These are phyloP conservation scores for Trametes elegans DNA, from an alignment of 768 basidiomycete genomes.

Conservation along the genomic window DNA sequence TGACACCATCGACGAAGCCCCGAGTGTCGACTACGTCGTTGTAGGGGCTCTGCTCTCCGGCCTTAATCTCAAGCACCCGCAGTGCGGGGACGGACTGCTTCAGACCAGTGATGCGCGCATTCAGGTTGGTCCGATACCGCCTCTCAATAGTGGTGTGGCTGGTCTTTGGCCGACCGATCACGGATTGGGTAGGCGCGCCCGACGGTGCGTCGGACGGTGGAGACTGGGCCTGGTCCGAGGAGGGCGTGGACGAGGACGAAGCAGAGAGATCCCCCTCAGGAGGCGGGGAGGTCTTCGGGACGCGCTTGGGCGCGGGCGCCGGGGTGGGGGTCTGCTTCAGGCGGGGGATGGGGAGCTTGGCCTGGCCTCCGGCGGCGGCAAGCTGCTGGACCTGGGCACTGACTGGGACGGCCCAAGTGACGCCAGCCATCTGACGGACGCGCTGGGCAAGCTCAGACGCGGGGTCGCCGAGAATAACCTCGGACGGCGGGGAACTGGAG, in stretches of 20 bases:
- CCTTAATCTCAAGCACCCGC: constrained; percentile 67
- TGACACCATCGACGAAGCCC: constrained; percentile 90
- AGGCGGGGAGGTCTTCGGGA: constrained; percentile 18
- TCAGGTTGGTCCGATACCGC: constrained; percentile 85
- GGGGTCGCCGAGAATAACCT: constrained; percentile 28
- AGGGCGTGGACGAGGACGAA: constrained; percentile 38
- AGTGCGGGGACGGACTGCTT: constrained; percentile 82
- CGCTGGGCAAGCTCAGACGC: constrained; percentile 37
- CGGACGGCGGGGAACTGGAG: constrained; percentile 23
- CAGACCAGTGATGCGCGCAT: constrained; percentile 79
- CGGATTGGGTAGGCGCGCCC: constrained; percentile 20
- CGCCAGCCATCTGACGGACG: constrained; percentile 37
- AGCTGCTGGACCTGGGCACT: constrained; percentile 34
- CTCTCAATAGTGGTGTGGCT: constrained; percentile 89
- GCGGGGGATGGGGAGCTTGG: constrained; percentile 51
- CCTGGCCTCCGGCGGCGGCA: constrained; percentile 27
- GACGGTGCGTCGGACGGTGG: constrained; percentile 16
- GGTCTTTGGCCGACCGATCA: constrained; percentile 64
- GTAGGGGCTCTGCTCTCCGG: constrained; percentile 23
- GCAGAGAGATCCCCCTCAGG: constrained; percentile 27
- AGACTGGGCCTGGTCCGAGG: constrained; percentile 26
- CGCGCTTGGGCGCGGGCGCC: constrained; percentile 32
- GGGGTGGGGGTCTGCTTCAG: constrained; percentile 45
- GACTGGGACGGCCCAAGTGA: constrained; percentile 38
- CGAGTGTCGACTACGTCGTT: constrained; percentile 71